phyloP scores from a whole-genome alignment of 108 stramenopile species.

The Pseudonitzschia delicatissima region DNA sequence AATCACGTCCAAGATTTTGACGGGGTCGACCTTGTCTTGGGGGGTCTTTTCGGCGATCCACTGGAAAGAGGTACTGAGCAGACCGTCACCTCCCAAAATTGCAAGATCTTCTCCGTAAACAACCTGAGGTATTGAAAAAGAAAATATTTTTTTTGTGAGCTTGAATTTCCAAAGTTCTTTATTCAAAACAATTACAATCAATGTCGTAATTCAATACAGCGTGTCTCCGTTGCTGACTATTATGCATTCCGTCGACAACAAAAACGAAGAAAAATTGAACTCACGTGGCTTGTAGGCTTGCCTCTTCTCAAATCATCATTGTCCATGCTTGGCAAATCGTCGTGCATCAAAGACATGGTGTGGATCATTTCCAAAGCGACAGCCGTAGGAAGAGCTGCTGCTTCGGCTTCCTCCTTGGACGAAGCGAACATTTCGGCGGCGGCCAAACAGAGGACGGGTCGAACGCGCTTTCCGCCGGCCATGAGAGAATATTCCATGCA shows the following conservation, averaged over 20 bases:
- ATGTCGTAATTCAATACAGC: no score
- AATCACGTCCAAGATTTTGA: constrained; percentile 83
- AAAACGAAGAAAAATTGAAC: constrained; percentile 24
- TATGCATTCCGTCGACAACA: not conserved
- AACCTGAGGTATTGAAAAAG: constrained; percentile 43
- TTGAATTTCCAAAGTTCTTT: not conserved
- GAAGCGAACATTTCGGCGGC: constrained; percentile 92
- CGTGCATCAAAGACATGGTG: constrained; percentile 96
- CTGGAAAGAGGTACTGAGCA: constrained; percentile 73
- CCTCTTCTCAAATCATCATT: constrained; percentile 93
- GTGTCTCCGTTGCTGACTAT: no score
- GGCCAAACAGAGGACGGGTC: constrained; percentile 91
- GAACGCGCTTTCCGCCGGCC: constrained; percentile 94
- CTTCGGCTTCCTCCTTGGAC: constrained; percentile 48
- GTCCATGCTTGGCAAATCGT: constrained; percentile 95
- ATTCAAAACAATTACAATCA: no score
- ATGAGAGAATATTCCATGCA: constrained; percentile 93
- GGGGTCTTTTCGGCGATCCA: constrained; percentile 70
- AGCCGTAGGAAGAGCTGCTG: constrained; percentile 88
- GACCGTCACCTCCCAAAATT: constrained; percentile 91
- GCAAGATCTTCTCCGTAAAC: constrained; percentile 95
- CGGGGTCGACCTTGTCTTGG: constrained; percentile 63
- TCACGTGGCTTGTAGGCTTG: constrained; percentile 91
- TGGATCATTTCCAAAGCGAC: constrained; percentile 98
- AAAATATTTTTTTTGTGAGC: not conserved